A percentile compares a stretch with the other conserved stretches of the same genome.
Evolutionary conservation across 306 rosid genomes (phyloP).

Genomic region (Lathyrus sativus): DNA sequence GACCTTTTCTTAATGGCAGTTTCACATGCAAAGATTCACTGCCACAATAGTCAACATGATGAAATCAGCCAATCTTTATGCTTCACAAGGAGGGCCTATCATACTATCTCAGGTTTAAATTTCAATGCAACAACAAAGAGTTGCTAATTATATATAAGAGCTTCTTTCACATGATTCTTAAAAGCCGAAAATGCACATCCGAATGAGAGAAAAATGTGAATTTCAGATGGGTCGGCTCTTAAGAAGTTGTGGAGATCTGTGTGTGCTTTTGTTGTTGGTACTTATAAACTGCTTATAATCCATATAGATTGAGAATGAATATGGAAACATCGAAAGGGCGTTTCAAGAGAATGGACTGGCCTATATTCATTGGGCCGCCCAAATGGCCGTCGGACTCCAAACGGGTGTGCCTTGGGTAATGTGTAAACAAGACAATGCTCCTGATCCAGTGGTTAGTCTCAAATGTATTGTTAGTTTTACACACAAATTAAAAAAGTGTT

Average conservation of each 20-base stretch:
- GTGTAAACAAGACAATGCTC: slow-evolving; percentile 95
- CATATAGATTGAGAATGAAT: slow-evolving; percentile 88
- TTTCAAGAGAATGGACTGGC: slow-evolving; percentile 61
- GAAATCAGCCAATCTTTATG: slow-evolving; percentile 73
- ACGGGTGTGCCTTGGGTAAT: slow-evolving; percentile 93
- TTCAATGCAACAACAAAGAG: not conserved
- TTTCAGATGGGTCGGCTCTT: too few species aligned
- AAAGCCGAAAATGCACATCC: too few species aligned
- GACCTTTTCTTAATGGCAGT: slow-evolving; percentile 46
- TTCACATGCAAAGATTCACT: slow-evolving; percentile 72
- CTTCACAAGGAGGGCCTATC: slow-evolving; percentile 93
- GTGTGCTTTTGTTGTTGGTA: too few species aligned
- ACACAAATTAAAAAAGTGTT: not conserved
- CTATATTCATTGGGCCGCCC: slow-evolving; percentile 86
- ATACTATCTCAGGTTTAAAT: slow-evolving; percentile 77
- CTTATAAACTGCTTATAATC: not conserved
- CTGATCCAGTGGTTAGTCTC: slow-evolving; percentile 75
- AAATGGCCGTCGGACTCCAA: slow-evolving; percentile 72
- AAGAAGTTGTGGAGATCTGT: too few species aligned
- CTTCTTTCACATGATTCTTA: too few species aligned
- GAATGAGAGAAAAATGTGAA: too few species aligned
- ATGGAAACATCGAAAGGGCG: slow-evolving; percentile 52
- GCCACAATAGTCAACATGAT: slow-evolving; percentile 66
- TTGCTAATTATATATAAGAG: not conserved
- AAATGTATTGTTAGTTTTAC: not conserved